Percentiles rank a stretch among this genome's conserved stretches.
Evolutionary conservation across 495 filamentous ascomycete genomes (phyloP).

Genomic region (Xylaria longipes): DNA sequence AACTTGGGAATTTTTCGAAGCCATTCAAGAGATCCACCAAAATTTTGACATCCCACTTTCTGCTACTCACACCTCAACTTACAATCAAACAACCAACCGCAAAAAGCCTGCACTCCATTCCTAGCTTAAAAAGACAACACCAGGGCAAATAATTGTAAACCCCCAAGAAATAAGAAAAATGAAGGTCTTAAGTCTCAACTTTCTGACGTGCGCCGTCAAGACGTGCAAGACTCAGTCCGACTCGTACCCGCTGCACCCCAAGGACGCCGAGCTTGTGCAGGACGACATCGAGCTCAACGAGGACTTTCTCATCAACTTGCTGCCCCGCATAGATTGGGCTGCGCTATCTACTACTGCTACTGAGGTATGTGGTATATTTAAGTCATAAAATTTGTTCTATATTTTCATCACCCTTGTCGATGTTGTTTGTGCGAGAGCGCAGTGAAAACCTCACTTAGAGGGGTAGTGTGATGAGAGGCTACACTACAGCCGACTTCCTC

Average conservation of each 20-base stretch:
- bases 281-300: slow-evolving; percentile 82
- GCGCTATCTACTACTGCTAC: slow-evolving; percentile 72
- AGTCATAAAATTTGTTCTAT: neutral
- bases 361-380: slow-evolving; percentile 65
- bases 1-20: slow-evolving; percentile 28
- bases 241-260: slow-evolving; percentile 89
- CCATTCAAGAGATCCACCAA: slow-evolving; percentile 24
- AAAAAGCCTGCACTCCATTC: neutral
- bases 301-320: slow-evolving; percentile 76
- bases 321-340: slow-evolving; percentile 88
- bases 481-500: neutral
- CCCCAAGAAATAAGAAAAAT: slow-evolving; percentile 51
- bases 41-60: slow-evolving; percentile 23
- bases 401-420: neutral
- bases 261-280: slow-evolving; percentile 85
- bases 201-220: slow-evolving; percentile 94
- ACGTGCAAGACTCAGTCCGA: slow-evolving; percentile 78
- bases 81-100: neutral
- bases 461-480: neutral
- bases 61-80: slow-evolving; percentile 8
- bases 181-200: slow-evolving; percentile 97
- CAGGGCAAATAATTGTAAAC: slow-evolving; percentile 20
- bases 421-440: neutral
- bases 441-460: neutral
- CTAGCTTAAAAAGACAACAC: neutral